Evolutionary conservation across 2,329 filamentous ascomycete genomes (phyloP), one percentile per base, ranked within the genome.

Genomic region (Alternaria angustiovoidea): DNA sequence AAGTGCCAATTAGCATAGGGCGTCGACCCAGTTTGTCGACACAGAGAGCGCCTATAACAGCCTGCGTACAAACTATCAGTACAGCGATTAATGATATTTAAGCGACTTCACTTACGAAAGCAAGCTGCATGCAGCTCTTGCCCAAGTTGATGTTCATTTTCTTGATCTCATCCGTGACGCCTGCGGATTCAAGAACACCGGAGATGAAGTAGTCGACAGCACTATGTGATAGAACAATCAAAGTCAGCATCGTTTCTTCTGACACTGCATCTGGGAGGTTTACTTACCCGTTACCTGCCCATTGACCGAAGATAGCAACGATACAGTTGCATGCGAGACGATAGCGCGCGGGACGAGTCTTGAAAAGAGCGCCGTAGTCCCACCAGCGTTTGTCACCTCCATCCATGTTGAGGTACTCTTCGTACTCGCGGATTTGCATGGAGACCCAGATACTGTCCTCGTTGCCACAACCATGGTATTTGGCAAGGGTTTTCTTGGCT

Each of bases 331-430:
- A 83, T 63, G 80, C 80, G 5, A 85, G 75, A 14, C 84, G 75
- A 70, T 86, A 86, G 14, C 81, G 78, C 32, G 80, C 78, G 18
- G 79, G 79, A 5, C 74, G 75, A 4, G 80, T 84, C 72, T 84
- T 83, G 72, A 81, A 78, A 12, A 87, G 75, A 62, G 85, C 83
- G 16, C 64, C 41, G 75, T 85, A 88, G 69, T 88, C 73, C 85
- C 85, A 88, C 82, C 84, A 88, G 4, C 83, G 80, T 69, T 88
- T 88, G 61, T 87, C 85, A 12, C 83, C 75, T 24, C 78, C 78
- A 26, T 85, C 74, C 68, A 86, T 84, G 66, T 88, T 84, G 28
- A 81, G 81, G 71, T 86, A 85, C 68, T 88, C 83, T 16, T 69
- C 63, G 44, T 78, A 77, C 46, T 79, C 76, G 39, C 66, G 58